Evolutionary conservation across 208 protist genomes (phyloP), one percentile per base, ranked within the genome.

Genomic region (Leptomonas pyrrhocoris): DNA sequence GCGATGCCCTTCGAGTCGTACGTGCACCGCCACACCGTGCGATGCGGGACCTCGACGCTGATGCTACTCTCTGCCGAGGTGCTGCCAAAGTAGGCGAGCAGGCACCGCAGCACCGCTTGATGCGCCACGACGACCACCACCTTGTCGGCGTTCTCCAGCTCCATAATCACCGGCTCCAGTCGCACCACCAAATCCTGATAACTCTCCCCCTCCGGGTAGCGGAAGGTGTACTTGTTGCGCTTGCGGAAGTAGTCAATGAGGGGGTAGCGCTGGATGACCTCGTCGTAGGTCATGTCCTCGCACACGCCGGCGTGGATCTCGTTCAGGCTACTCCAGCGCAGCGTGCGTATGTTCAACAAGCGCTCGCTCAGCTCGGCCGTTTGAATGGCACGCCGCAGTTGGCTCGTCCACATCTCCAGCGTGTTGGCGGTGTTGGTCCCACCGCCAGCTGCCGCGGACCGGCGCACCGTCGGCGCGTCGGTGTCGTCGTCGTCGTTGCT

Each of bases 111-210:
- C 2, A 97, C 87, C 2, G 93, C 90, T 54, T 93, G 88, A 54
- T 97, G 90, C 0, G 89, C 89, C 16, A 97, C 93, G 3, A 97
- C 88, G 4, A 95, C 84, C 0, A 97, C 87, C 0, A 91, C 79
- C 34, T 83, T 79, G 56, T 97, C 81, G 2, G 90, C 79, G 59
- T 94, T 94, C 73, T 97, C 90, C 2, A 97, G 80, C 51, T 95
- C 89, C 85, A 97, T 92, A 49, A 97, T 94, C n/a, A 97, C 88
- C 1, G 90, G 90, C 74, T 97, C 90, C 21, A 97, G 80, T 0
- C 93, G 90, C 60, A 85, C 55, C 8, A 95, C 90, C 25, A 97
- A 74, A 63, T 97, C 93, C 56, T 97, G 90, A 54, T 97, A 97
- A 67, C 87, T 94, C 71, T 97, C 93, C 2, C 93, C 93, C 15